A percentile compares a stretch with the other conserved stretches of the same genome.
Evolutionary conservation across 305 asterid genomes (phyloP).

Genomic region (Fraxinus dipetala): DNA sequence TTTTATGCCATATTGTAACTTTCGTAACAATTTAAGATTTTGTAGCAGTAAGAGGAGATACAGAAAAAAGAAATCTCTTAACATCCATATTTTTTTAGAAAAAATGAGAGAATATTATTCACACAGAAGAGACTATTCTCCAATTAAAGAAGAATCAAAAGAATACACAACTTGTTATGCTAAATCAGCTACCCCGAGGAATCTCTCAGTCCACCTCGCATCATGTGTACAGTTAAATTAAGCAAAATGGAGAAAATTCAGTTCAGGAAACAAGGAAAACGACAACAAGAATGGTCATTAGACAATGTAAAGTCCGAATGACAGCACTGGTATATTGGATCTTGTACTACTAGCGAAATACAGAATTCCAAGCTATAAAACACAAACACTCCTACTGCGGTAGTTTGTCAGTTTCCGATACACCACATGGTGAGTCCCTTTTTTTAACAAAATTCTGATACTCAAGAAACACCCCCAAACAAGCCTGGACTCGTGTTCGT

Average conservation of each 20-base stretch:
- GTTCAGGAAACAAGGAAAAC: neutral
- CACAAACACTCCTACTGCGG: neutral
- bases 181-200: neutral
- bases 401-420: neutral
- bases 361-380: neutral
- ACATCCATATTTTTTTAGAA: neutral
- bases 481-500: neutral
- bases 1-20: neutral
- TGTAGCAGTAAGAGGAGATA: neutral
- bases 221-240: neutral
- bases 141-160: neutral
- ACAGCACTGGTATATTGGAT: neutral
- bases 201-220: neutral
- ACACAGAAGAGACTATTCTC: neutral
- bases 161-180: neutral
- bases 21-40: neutral
- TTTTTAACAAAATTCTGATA: neutral
- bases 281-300: neutral
- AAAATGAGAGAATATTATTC: neutral
- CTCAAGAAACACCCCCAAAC: neutral
- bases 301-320: neutral
- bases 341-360: neutral
- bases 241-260: neutral
- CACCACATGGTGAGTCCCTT: neutral
- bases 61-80: neutral